Percentiles rank a stretch among this genome's conserved stretches.
phyloP scores from a whole-genome alignment of 305 asterid species.

The Rubia tinctorum region DNA sequence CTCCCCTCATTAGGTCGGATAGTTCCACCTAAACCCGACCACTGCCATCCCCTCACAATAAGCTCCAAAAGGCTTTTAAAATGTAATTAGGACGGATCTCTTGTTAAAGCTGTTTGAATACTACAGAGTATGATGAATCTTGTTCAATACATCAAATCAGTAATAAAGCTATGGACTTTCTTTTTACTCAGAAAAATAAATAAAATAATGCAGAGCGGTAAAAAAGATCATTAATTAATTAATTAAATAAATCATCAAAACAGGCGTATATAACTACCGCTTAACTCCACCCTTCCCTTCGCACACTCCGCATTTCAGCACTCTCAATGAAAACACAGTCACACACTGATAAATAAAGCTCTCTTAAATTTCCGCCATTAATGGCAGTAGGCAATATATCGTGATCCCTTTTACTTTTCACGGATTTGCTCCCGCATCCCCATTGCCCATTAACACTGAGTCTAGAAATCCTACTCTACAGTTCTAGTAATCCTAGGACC shows the following conservation, averaged over 20 bases:
- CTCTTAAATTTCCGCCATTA: constrained; percentile 30
- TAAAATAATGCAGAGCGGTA: neutral
- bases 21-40: too few relatives aligned
- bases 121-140: neutral
- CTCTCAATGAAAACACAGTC: neutral
- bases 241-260: neutral
- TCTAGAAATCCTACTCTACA: neutral
- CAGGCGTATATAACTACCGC: constrained; percentile 5
- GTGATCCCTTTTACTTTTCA: constrained; percentile 49
- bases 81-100: neutral
- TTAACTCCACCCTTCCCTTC: constrained; percentile 10
- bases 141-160: neutral
- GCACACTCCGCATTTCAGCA: constrained; percentile 5
- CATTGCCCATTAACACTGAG: neutral
- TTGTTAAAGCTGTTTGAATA: neutral
- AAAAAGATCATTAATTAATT: neutral
- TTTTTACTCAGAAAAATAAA: neutral
- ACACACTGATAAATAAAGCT: neutral
- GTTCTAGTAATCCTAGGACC: neutral
- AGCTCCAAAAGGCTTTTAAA: too few relatives aligned
- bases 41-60: too few relatives aligned
- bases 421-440: constrained; percentile 27
- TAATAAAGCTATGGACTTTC: neutral
- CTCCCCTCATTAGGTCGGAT: too few relatives aligned
- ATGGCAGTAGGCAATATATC: constrained; percentile 43